Evolutionary conservation across 176 grass and related monocot genomes (phyloP).

Genomic region (Zea luxurians): DNA sequence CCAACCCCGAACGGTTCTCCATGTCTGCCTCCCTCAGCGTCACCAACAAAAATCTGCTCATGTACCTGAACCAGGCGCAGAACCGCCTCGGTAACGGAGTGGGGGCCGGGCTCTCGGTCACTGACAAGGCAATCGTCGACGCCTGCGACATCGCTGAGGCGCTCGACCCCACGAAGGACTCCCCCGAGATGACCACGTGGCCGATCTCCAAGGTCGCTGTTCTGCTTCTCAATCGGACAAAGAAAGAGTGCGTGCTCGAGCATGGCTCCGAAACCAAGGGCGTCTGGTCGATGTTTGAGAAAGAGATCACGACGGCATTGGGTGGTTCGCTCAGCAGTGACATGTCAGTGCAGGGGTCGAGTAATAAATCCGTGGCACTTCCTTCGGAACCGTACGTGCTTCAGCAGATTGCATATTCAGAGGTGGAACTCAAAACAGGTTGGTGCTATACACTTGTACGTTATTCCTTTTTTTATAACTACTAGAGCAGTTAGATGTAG

Average conservation of each 20-base stretch:
- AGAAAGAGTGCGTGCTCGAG: conserved; percentile 58
- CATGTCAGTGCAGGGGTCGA: background rate
- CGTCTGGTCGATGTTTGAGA: conserved; percentile 62
- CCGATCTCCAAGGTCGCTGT: conserved; percentile 61
- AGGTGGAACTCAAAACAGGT: conserved; percentile 66
- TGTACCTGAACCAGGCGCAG: conserved; percentile 39
- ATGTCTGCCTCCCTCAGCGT: conserved; percentile 27
- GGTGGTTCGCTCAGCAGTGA: background rate
- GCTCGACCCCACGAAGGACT: conserved; percentile 44
- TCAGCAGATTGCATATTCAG: conserved; percentile 52
- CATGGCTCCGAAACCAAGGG: conserved; percentile 40
- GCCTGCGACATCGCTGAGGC: conserved; percentile 56
- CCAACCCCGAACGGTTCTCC: conserved; percentile 39
- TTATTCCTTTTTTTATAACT: background rate
- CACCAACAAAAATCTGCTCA: conserved; percentile 30
- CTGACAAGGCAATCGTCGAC: conserved; percentile 37
- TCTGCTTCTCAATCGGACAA: conserved; percentile 44
- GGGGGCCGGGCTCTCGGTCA: conserved; percentile 35
- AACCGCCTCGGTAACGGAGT: background rate
- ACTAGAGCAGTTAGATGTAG: background rate
- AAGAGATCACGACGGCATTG: conserved; percentile 35
- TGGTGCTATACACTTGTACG: conserved; percentile 17
- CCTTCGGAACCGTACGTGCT: conserved; percentile 20
- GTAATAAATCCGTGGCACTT: background rate
- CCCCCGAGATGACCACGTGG: conserved; percentile 43